Conservation (phyloP, 2,329 filamentous ascomycete species). For the Parastagonospora avenae region DNA sequence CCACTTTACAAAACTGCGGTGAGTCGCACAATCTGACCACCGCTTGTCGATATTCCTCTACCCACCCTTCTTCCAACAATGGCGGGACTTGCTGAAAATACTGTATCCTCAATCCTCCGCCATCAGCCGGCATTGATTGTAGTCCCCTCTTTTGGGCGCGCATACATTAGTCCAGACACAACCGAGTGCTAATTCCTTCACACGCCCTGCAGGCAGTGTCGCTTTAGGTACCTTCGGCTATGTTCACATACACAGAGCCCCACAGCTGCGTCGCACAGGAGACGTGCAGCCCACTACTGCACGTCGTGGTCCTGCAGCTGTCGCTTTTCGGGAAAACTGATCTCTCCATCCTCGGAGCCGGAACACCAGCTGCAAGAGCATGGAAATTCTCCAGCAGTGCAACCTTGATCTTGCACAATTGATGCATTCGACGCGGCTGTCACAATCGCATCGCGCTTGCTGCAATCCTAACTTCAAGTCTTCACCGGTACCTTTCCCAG, state of each 20-base stretch:
- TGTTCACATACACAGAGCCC: conserved; percentile 23
- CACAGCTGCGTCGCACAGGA: conserved; percentile 21
- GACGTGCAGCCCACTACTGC: conserved; percentile 22
- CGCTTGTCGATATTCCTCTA: neutral
- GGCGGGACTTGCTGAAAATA: neutral
- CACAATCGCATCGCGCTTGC: neutral
- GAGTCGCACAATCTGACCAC: conserved; percentile 25
- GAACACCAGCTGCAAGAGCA: too few relatives aligned
- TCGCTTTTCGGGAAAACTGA: neutral
- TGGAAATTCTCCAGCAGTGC: too few relatives aligned
- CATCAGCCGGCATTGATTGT: conserved; percentile 5
- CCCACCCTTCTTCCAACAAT: neutral
- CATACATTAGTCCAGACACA: conserved; percentile 32
- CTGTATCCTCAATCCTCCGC: neutral
- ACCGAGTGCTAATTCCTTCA: conserved; percentile 16
- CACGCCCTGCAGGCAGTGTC: conserved; percentile 28
- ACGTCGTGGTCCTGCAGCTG: conserved; percentile 11
- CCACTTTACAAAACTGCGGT: conserved; percentile 32
- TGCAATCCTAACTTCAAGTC: neutral
- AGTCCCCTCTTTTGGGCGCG: conserved; percentile 27
- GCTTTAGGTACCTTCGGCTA: conserved; percentile 14
- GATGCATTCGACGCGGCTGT: neutral
- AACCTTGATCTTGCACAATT: too few relatives aligned
- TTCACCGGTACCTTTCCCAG: conserved; percentile 3
- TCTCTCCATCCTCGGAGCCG: too few relatives aligned